phyloP scores from a whole-genome alignment of 1,284 basidiomycete genomes.

The Cystobasidium slooffiae region DNA sequence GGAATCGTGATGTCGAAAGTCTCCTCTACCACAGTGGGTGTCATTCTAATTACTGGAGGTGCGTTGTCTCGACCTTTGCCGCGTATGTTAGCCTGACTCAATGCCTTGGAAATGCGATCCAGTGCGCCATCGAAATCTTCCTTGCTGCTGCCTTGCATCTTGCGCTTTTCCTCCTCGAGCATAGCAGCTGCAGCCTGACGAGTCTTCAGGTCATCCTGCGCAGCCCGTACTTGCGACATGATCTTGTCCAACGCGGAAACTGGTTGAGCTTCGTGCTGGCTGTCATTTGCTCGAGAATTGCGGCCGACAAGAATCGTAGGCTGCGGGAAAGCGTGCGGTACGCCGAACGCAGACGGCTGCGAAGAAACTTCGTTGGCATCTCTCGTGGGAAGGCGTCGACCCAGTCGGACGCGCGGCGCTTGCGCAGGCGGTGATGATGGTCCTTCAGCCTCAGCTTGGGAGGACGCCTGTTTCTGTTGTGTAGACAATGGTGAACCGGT shows the following conservation, averaged over 20 bases:
- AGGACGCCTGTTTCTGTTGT: background rate
- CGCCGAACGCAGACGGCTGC: background rate
- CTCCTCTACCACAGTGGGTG: constrained; percentile 4
- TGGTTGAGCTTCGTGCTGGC: background rate
- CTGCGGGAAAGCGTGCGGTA: constrained; percentile 40
- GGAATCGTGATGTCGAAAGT: constrained; percentile 25
- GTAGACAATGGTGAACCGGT: background rate
- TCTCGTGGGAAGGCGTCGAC: constrained; percentile 4
- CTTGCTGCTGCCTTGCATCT: constrained; percentile 6
- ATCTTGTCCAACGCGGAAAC: constrained; percentile 36
- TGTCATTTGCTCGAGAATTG: background rate
- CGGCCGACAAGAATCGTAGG: constrained; percentile 37
- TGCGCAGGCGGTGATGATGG: constrained; percentile 16
- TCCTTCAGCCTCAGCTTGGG: background rate
- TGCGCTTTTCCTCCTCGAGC: constrained; percentile 23
- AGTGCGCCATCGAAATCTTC: constrained; percentile 31
- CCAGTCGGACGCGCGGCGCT: constrained; percentile 24
- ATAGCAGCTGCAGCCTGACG: constrained; percentile 16
- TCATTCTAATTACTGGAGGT: background rate
- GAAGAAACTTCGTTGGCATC: background rate
- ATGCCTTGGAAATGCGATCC: constrained; percentile 20
- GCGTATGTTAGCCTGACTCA: constrained; percentile 14
- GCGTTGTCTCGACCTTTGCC: constrained; percentile 3
- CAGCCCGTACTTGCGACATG: constrained; percentile 33
- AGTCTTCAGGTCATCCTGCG: constrained; percentile 37